Percentiles rank a stretch among this genome's conserved stretches.
Evolutionary conservation across 805 yeast species (phyloP).

Genomic region (Candida piceae): DNA sequence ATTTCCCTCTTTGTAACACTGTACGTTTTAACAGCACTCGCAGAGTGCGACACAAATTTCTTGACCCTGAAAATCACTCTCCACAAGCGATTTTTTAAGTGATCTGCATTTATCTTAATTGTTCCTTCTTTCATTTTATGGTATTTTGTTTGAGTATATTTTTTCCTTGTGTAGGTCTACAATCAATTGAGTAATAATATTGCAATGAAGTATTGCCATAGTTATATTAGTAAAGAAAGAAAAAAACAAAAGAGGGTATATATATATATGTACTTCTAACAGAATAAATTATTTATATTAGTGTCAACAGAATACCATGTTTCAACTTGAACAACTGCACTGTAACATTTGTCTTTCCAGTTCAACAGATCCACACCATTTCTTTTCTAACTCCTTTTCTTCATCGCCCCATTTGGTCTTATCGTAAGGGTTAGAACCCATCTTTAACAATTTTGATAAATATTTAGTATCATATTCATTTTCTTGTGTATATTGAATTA

Average conservation of each 20-base stretch:
- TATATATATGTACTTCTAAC: no score
- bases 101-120: no score
- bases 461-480: slow-evolving; percentile 44
- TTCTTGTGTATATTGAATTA: slow-evolving; percentile 53
- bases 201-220: no score
- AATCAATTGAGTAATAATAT: no score
- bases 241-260: not conserved
- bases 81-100: no score
- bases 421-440: slow-evolving; percentile 77
- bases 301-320: not conserved
- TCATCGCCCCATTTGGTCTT: slow-evolving; percentile 61
- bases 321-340: slow-evolving; percentile 61
- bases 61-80: no score
- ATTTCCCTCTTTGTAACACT: no score
- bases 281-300: not conserved
- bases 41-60: no score
- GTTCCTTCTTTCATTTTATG: no score
- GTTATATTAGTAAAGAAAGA: not conserved
- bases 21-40: no score
- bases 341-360: slow-evolving; percentile 56
- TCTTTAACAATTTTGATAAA: slow-evolving; percentile 56
- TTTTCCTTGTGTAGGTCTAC: no score
- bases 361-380: slow-evolving; percentile 50
- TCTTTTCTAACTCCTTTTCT: slow-evolving; percentile 58
- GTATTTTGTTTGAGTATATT: no score